Percentiles rank a stretch among this genome's conserved stretches.
Conservation (phyloP, 176 grass and related monocot species). For the Phragmites australis region DNA sequence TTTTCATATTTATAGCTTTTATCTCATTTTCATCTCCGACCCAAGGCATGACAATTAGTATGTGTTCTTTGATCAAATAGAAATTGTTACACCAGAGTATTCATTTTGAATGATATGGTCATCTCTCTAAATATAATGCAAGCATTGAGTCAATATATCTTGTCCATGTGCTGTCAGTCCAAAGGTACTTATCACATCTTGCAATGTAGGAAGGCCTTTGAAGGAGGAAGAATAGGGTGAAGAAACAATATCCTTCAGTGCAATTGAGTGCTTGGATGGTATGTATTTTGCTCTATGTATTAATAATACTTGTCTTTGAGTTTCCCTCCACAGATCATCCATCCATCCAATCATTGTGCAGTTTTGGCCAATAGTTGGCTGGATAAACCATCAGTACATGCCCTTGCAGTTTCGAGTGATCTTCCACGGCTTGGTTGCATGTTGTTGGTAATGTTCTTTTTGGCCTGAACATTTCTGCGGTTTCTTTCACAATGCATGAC, state of each 20-base stretch:
- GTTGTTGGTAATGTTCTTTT: conserved; percentile 66
- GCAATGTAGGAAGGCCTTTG: conserved; percentile 68
- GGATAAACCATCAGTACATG: conserved; percentile 93
- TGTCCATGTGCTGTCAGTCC: not conserved
- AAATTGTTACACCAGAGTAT: not conserved
- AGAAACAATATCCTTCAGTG: conserved; percentile 84
- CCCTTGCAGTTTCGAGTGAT: conserved; percentile 86
- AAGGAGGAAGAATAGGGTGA: conserved; percentile 61
- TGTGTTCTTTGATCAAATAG: not conserved
- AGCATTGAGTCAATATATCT: not conserved
- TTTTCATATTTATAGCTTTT: not conserved
- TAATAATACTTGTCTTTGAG: not conserved
- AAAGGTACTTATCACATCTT: conserved; percentile 23
- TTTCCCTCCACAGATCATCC: not conserved
- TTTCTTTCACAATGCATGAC: not conserved
- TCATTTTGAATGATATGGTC: not conserved
- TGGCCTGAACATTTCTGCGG: not conserved
- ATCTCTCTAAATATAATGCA: not conserved
- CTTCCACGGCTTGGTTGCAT: conserved; percentile 83
- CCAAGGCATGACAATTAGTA: not conserved
- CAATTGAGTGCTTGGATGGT: conserved; percentile 96
- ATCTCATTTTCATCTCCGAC: not conserved
- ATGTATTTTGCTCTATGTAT: not conserved
- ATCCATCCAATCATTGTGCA: conserved; percentile 29
- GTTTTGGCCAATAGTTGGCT: conserved; percentile 91